Conservation (phyloP, 2,329 filamentous ascomycete species). For the Colletotrichum tofieldiae region DNA sequence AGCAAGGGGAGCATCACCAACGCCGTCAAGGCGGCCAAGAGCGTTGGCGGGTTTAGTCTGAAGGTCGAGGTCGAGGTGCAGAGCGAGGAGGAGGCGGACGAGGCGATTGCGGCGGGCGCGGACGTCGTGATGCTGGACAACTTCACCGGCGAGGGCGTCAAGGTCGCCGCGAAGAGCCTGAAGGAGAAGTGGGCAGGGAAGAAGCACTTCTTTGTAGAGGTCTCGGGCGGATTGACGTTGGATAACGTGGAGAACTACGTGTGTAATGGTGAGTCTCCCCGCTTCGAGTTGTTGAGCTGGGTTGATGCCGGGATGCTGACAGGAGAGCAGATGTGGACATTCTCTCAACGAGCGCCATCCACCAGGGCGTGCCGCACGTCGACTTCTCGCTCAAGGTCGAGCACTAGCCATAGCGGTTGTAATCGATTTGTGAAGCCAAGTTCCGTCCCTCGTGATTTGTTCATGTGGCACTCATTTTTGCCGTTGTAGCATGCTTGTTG, state of each 20-base stretch:
- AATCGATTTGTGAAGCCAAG: background rate
- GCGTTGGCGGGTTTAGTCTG: slow-evolving; percentile 88
- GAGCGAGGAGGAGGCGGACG: slow-evolving; percentile 88
- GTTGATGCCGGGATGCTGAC: slow-evolving; percentile 12
- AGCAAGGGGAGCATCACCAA: slow-evolving; percentile 88
- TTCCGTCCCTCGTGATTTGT: background rate
- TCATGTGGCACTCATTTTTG: background rate
- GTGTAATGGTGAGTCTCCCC: slow-evolving; percentile 72
- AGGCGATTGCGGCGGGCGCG: slow-evolving; percentile 90
- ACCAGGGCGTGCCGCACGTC: slow-evolving; percentile 93
- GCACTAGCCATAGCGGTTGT: slow-evolving; percentile 50
- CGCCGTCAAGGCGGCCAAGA: slow-evolving; percentile 87
- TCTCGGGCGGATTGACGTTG: slow-evolving; percentile 89
- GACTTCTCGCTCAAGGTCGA: slow-evolving; percentile 96
- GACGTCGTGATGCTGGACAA: slow-evolving; percentile 99
- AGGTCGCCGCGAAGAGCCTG: slow-evolving; percentile 79
- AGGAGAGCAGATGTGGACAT: slow-evolving; percentile 84
- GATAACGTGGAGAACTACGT: slow-evolving; percentile 88
- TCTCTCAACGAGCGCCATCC: slow-evolving; percentile 95
- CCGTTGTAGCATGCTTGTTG: background rate
- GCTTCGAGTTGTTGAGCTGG: background rate
- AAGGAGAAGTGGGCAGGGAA: slow-evolving; percentile 86
- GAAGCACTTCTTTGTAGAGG: slow-evolving; percentile 86
- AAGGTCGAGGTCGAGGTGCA: slow-evolving; percentile 98
- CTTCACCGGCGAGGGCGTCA: slow-evolving; percentile 86